Evolutionary conservation across 306 rosid species (phyloP).

Genomic region (Urtica urens): DNA sequence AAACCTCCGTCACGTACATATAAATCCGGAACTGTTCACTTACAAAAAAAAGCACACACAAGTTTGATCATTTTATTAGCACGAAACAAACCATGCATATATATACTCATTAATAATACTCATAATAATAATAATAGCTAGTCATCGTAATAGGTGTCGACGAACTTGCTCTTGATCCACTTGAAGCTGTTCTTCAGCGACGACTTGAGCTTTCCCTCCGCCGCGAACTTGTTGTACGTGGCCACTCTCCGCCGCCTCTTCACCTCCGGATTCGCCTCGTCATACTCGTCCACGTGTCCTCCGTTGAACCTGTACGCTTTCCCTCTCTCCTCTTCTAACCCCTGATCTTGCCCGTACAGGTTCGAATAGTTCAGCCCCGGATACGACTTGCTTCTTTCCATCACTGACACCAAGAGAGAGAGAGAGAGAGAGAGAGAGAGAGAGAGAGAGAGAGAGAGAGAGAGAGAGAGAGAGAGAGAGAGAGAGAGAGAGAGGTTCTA

Average conservation of each 20-base stretch:
- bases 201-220: constrained; percentile 52
- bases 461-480: not conserved
- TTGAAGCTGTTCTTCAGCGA: constrained; percentile 50
- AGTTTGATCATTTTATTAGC: not conserved
- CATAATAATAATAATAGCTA: no score
- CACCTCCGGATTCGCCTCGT: constrained; percentile 33
- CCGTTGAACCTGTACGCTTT: constrained; percentile 51
- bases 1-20: no score
- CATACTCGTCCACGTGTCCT: constrained; percentile 17
- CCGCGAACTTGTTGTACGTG: constrained; percentile 37
- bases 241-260: constrained; percentile 53
- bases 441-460: not conserved
- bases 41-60: no score
- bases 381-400: constrained; percentile 51
- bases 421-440: not conserved
- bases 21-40: no score
- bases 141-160: constrained; percentile 23
- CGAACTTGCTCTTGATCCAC: constrained; percentile 59
- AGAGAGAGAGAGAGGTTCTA: not conserved
- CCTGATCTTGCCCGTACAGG: constrained; percentile 21
- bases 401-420: not conserved
- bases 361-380: constrained; percentile 20
- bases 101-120: not conserved
- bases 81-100: not conserved
- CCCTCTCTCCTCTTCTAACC: constrained; percentile 29